Conservation (phyloP, 2,329 filamentous ascomycete species). For the Colletotrichum plurivorum region DNA sequence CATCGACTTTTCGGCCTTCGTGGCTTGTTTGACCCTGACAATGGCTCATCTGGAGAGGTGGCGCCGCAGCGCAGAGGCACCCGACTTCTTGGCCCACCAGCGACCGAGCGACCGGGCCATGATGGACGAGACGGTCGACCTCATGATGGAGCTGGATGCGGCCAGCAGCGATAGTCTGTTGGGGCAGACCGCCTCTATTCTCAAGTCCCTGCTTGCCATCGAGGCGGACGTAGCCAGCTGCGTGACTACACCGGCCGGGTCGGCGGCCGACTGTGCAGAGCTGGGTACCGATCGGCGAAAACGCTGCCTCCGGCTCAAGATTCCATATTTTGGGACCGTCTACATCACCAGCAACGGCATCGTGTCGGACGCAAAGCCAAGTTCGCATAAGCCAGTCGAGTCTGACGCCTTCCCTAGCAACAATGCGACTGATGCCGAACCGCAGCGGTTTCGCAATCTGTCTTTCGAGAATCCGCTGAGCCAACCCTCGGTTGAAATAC, state of each 20-base stretch:
- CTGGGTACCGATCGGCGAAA: no score
- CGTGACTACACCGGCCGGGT: neutral
- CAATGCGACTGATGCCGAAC: neutral
- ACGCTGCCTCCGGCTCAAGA: neutral
- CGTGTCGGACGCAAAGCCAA: no score
- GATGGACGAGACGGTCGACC: constrained; percentile 52
- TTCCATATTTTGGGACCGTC: neutral
- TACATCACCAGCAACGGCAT: neutral
- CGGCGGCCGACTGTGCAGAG: neutral
- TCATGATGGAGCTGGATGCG: constrained; percentile 49
- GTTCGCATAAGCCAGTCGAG: neutral
- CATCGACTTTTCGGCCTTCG: constrained; percentile 54
- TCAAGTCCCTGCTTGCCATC: constrained; percentile 44
- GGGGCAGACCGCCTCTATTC: constrained; percentile 46
- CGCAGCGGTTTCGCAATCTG: neutral
- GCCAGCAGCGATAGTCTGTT: constrained; percentile 47
- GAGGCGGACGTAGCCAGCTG: constrained; percentile 3
- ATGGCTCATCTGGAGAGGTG: constrained; percentile 51
- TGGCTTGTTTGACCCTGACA: constrained; percentile 54
- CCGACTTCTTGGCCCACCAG: constrained; percentile 55
- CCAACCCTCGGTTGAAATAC: no score
- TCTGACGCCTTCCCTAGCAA: neutral
- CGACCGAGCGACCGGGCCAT: constrained; percentile 53
- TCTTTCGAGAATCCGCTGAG: neutral
- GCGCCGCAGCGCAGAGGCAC: neutral